These are phyloP conservation scores for Eucommia ulmoides DNA, from an alignment of 257 asterid genomes.

Conservation along the genomic window DNA sequence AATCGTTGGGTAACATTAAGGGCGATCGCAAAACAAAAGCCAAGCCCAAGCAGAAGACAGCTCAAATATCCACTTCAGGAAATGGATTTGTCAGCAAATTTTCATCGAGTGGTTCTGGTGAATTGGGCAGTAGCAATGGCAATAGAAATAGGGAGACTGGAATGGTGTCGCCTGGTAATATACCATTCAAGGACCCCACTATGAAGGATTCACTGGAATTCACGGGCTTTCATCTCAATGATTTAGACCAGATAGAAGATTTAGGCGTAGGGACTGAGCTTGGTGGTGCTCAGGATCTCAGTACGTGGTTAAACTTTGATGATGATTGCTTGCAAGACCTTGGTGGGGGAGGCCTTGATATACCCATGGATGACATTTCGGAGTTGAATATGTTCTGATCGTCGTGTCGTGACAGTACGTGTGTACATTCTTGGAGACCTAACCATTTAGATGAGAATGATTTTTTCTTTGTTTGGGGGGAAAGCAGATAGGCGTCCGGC, in stretches of 20 bases:
- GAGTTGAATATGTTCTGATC: slow-evolving; percentile 61
- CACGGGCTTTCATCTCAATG: slow-evolving; percentile 32
- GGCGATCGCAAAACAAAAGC: slow-evolving; percentile 78
- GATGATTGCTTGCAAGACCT: slow-evolving; percentile 60
- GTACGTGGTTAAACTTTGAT: slow-evolving; percentile 82
- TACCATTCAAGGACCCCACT: slow-evolving; percentile 21
- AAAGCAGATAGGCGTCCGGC: neutral
- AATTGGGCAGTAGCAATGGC: slow-evolving; percentile 21
- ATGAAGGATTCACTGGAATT: slow-evolving; percentile 27
- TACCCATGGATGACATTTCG: slow-evolving; percentile 87
- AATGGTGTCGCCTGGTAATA: slow-evolving; percentile 30
- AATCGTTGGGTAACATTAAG: slow-evolving; percentile 54
- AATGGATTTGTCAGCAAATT: slow-evolving; percentile 41
- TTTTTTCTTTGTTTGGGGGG: neutral
- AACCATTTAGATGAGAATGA: slow-evolving; percentile 21
- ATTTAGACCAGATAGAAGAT: slow-evolving; percentile 53
- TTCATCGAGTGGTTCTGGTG: slow-evolving; percentile 34
- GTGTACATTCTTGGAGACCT: slow-evolving; percentile 55
- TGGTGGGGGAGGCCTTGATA: slow-evolving; percentile 59
- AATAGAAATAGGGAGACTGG: slow-evolving; percentile 44
- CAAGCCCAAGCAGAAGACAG: slow-evolving; percentile 77
- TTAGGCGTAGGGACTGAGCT: slow-evolving; percentile 57
- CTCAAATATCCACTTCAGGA: slow-evolving; percentile 76
- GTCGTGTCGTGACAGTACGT: too few relatives aligned
- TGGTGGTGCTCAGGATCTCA: slow-evolving; percentile 69